Evolutionary conservation across 495 filamentous ascomycete genomes (phyloP).

Genomic region (Elaphomyces granulatus): DNA sequence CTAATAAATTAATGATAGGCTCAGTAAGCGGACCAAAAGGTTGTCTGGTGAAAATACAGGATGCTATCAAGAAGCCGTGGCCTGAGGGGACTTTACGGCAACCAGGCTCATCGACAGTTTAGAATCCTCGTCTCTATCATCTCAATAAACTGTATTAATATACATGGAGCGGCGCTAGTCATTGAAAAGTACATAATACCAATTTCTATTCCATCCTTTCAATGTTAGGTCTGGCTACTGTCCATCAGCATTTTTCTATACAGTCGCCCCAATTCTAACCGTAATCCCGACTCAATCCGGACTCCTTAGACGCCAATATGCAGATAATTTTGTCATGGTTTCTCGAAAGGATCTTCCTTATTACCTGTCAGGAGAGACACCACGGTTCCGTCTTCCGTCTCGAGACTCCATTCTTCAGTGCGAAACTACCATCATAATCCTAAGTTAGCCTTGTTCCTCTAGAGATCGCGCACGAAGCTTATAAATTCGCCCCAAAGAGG

Average conservation of each 20-base stretch:
- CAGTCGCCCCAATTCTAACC: too few species aligned
- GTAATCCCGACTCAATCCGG: too few species aligned
- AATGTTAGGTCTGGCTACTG: too few species aligned
- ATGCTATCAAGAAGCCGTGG: slow-evolving; percentile 85
- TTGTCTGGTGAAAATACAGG: slow-evolving; percentile 67
- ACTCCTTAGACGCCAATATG: too few species aligned
- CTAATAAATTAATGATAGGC: too few species aligned
- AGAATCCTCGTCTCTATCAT: background rate
- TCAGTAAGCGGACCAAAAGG: slow-evolving; percentile 74
- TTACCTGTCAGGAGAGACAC: slow-evolving; percentile 56
- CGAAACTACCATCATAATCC: too few species aligned
- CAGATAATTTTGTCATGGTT: too few species aligned
- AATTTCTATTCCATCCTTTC: slow-evolving; percentile 6
- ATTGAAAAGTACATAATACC: slow-evolving; percentile 24
- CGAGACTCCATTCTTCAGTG: slow-evolving; percentile 63
- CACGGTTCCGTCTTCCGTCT: slow-evolving; percentile 47
- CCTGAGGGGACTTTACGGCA: slow-evolving; percentile 36
- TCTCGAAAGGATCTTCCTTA: too few species aligned
- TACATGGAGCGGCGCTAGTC: background rate
- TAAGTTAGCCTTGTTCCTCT: background rate
- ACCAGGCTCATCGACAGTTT: background rate
- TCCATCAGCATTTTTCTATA: too few species aligned
- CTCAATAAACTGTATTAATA: slow-evolving; percentile 20
- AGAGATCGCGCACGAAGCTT: background rate
- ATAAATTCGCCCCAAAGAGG: too few species aligned